Evolutionary conservation across 2,329 filamentous ascomycete species (phyloP).

Genomic region (Penicillium palitans): DNA sequence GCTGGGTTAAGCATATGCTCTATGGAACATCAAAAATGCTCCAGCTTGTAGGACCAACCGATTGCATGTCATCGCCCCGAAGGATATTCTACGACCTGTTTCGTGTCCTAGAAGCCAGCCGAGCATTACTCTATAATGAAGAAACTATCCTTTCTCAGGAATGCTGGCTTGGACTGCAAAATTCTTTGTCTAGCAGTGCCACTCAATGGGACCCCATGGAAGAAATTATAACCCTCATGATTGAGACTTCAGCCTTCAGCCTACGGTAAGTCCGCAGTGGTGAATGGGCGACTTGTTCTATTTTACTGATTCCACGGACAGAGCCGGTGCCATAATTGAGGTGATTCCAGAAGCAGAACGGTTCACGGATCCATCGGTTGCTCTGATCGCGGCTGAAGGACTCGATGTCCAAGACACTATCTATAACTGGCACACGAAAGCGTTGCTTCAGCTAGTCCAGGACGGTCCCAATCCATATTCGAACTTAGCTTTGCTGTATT

Average conservation of each 20-base stretch:
- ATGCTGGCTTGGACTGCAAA: not conserved
- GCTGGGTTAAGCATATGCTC: slow-evolving; percentile 12
- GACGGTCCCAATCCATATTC: not conserved
- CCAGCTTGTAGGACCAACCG: slow-evolving; percentile 5
- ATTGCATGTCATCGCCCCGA: not conserved
- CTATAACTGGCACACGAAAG: not conserved
- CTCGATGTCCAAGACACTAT: not conserved
- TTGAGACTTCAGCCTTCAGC: not conserved
- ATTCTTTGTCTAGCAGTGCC: not conserved
- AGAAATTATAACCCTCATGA: not conserved
- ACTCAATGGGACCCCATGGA: not conserved
- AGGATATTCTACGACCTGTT: slow-evolving; percentile 11
- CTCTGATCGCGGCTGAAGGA: not conserved
- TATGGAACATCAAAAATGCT: slow-evolving; percentile 13
- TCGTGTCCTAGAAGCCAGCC: slow-evolving; percentile 10
- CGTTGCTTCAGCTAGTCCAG: not conserved
- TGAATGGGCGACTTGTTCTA: not conserved
- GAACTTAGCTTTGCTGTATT: not conserved
- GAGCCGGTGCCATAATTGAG: not conserved
- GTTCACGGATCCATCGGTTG: not conserved
- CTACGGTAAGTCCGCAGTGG: not conserved
- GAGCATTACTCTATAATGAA: slow-evolving; percentile 5
- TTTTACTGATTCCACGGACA: not conserved
- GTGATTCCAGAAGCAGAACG: not conserved
- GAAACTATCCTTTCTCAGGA: slow-evolving; percentile 7